Evolutionary conservation across 441 rosid species (phyloP), one percentile per base, ranked within the genome.

Genomic region (Populus hybrid): DNA sequence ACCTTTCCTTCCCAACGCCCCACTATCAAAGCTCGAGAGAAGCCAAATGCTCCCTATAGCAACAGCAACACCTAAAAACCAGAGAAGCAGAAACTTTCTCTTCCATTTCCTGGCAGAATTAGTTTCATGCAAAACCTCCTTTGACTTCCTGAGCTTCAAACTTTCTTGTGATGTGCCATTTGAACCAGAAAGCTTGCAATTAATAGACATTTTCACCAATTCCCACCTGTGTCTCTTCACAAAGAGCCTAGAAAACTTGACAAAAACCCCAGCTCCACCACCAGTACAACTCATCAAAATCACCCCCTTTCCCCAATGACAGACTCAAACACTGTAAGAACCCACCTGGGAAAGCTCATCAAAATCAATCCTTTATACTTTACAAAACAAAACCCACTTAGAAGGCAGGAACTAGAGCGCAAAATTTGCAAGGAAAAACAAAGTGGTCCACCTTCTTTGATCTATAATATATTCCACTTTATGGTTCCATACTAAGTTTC

Each of bases 161-260:
- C 75, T 86, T 67, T 83, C 77, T 38, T 87, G 83, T 34, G 85
- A 67, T 82, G 81, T 81, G 66, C 88, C 85, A 84, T 81, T 88
- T 24, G 83, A 81, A 63, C 88, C 90, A 73, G 89, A 85, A 24
- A 86, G 84, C 84, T 89, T 84, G 81, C 87, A 78, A 84, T 87
- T 87, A 74, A 85, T 81, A 76, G 90, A 86, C 98, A 95, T 91
- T 73, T 83, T 81, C 73, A 85, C 78, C 82, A 79, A 79, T 77
- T 46, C 83, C 87, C 83, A 86, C 83, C 77, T 79, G 26, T 80
- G 81, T 66, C 81, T 74, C 80, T 82, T 85, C 77, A 78, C 81
- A 77, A 83, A 79, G 28, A 81, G 82, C 80, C 81, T 74, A 36
- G 81, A 81, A 12, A 87, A 80, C 83, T 85, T 83, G 81, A 83